Evolutionary conservation across 2,329 filamentous ascomycete genomes (phyloP).

Genomic region (Botrytis cinerea): DNA sequence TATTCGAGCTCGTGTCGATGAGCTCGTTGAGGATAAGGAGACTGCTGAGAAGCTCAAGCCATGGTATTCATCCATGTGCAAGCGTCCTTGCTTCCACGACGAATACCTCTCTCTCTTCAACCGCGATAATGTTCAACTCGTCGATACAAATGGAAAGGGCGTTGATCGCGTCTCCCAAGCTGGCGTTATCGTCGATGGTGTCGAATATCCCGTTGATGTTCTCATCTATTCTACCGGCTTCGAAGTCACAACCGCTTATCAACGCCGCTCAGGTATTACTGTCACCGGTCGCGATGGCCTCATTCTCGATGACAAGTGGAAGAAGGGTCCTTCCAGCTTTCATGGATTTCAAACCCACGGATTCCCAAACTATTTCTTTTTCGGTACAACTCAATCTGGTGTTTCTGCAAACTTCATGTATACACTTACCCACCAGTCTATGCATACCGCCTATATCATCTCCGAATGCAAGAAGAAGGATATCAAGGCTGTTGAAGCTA

Average conservation of each 20-base stretch:
- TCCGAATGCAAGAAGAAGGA: slow-evolving; percentile 2
- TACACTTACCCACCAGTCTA: neutral
- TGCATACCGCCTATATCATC: slow-evolving; percentile 18
- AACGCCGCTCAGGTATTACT: slow-evolving; percentile 16
- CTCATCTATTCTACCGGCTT: slow-evolving; percentile 62
- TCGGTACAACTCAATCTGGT: slow-evolving; percentile 17
- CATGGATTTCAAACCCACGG: slow-evolving; percentile 21
- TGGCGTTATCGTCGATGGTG: slow-evolving; percentile 49
- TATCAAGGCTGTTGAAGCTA: slow-evolving; percentile 14
- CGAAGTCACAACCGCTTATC: slow-evolving; percentile 46
- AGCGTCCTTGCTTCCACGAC: slow-evolving; percentile 55
- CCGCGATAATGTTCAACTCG: slow-evolving; percentile 49
- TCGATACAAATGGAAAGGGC: slow-evolving; percentile 52
- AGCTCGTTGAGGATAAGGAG: slow-evolving; percentile 46
- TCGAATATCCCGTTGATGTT: slow-evolving; percentile 53
- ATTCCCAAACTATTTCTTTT: slow-evolving; percentile 23
- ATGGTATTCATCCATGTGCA: slow-evolving; percentile 56
- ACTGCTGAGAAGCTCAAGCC: slow-evolving; percentile 54
- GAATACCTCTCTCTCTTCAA: slow-evolving; percentile 57
- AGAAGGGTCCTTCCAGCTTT: slow-evolving; percentile 8
- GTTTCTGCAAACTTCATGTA: slow-evolving; percentile 24
- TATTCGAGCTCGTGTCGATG: slow-evolving; percentile 36
- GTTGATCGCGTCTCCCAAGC: slow-evolving; percentile 44
- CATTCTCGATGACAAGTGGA: slow-evolving; percentile 21
- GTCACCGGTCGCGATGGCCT: neutral